Percentiles rank a stretch among this genome's conserved stretches.
Evolutionary conservation across 129 eudicot genomes (phyloP).

Genomic region (Tagetes patula): DNA sequence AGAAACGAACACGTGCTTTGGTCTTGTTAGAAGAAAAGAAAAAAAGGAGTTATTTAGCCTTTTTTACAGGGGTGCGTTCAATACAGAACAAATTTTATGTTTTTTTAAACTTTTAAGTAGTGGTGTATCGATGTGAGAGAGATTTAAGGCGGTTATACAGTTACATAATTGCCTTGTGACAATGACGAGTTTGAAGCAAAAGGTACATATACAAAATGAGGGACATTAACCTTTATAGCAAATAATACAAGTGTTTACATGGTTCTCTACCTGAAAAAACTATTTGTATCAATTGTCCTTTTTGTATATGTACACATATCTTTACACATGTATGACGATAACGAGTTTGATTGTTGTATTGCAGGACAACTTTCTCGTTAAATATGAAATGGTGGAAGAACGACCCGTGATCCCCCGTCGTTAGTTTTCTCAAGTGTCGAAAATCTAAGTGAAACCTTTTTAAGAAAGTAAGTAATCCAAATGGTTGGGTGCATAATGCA

Average conservation of each 20-base stretch:
- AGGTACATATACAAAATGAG: not conserved
- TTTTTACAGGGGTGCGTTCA: not conserved
- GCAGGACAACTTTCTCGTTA: constrained; percentile 82
- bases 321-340: constrained; percentile 5
- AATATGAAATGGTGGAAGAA: constrained; percentile 81
- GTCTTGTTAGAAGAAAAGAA: not conserved
- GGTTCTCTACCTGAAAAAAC: too few species aligned
- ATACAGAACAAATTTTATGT: not conserved
- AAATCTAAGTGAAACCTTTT: constrained; percentile 11
- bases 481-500: constrained; percentile 30
- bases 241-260: not conserved
- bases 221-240: too few species aligned
- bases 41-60: not conserved
- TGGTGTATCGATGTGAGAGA: not conserved
- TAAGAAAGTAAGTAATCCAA: constrained; percentile 31
- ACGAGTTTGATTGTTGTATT: constrained; percentile 18
- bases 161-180: not conserved
- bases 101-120: not conserved
- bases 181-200: not conserved
- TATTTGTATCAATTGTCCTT: not conserved
- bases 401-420: constrained; percentile 63
- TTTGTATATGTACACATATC: not conserved
- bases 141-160: not conserved
- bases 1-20: not conserved
- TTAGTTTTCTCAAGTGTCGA: constrained; percentile 23